Percentiles rank a stretch among this genome's conserved stretches.
These are phyloP conservation scores for Candida railenensis DNA, from an alignment of 805 yeast species.

Conservation along the genomic window DNA sequence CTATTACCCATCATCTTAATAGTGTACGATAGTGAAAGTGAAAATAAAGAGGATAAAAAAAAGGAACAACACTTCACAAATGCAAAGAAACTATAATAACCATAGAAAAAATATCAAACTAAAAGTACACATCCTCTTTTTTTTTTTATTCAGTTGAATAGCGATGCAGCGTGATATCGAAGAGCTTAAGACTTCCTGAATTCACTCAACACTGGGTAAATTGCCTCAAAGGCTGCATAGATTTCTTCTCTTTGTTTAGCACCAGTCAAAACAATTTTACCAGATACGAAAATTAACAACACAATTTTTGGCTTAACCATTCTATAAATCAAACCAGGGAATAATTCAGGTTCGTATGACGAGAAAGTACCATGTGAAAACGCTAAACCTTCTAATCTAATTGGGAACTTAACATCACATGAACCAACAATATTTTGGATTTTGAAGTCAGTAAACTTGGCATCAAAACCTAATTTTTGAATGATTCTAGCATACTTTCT, in stretches of 20 bases:
- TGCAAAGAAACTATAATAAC: neutral
- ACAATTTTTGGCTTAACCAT: slow-evolving; percentile 99
- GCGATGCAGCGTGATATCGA: neutral
- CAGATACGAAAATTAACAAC: slow-evolving; percentile 90
- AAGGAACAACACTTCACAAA: slow-evolving; percentile 3
- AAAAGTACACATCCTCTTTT: slow-evolving; percentile 4
- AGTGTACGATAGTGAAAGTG: neutral
- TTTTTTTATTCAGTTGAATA: neutral
- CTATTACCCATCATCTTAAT: neutral
- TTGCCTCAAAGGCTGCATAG: slow-evolving; percentile 96
- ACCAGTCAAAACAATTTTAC: slow-evolving; percentile 96
- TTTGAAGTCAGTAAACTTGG: slow-evolving; percentile 96
- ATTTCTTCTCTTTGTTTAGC: slow-evolving; percentile 99
- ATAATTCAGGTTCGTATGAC: slow-evolving; percentile 95
- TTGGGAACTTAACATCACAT: slow-evolving; percentile 98
- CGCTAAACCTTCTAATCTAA: slow-evolving; percentile 94
- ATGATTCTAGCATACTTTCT: slow-evolving; percentile 97
- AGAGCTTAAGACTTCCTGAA: slow-evolving; percentile 70
- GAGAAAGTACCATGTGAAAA: slow-evolving; percentile 98
- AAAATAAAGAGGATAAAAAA: neutral
- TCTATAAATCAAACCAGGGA: slow-evolving; percentile 97
- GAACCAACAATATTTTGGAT: slow-evolving; percentile 98
- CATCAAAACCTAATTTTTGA: slow-evolving; percentile 96
- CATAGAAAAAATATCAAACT: neutral
- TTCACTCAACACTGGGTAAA: slow-evolving; percentile 97